A percentile compares a stretch with the other conserved stretches of the same genome.
These are phyloP conservation scores for Ophiorrhiza pumila DNA, from an alignment of 257 asterid species.

Conservation along the genomic window DNA sequence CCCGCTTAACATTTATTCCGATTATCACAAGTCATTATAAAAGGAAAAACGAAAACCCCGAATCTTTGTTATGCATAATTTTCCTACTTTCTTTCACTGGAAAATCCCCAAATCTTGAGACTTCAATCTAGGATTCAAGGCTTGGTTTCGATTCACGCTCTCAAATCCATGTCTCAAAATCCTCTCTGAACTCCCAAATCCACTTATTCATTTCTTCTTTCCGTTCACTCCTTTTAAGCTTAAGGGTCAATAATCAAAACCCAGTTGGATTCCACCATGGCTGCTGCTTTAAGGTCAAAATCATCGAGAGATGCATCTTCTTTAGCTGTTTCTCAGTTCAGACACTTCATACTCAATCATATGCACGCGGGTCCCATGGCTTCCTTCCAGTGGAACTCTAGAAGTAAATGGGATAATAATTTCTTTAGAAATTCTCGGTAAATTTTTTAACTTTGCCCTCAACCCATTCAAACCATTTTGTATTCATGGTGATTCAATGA, in stretches of 20 bases:
- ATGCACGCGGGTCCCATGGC: conserved; percentile 51
- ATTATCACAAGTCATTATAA: too few relatives aligned
- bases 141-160: neutral
- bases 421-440: conserved; percentile 37
- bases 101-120: neutral
- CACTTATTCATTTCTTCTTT: conserved; percentile 9
- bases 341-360: conserved; percentile 55
- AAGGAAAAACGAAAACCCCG: too few relatives aligned
- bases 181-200: conserved; percentile 14
- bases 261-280: conserved; percentile 38
- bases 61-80: neutral
- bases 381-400: conserved; percentile 42
- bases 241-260: neutral
- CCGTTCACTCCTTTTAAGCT: conserved; percentile 10
- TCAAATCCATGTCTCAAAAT: conserved; percentile 21
- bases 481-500: conserved; percentile 42
- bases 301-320: conserved; percentile 59
- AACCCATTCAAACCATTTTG: conserved; percentile 51
- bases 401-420: conserved; percentile 30
- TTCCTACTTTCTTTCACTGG: neutral
- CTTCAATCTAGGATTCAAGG: neutral
- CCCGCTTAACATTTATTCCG: too few relatives aligned
- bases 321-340: conserved; percentile 58
- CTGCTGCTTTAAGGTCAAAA: conserved; percentile 79
- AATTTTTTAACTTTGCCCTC: conserved; percentile 31